Conservation (phyloP, 345 rosid genomes). For the Euphorbia peplus region DNA sequence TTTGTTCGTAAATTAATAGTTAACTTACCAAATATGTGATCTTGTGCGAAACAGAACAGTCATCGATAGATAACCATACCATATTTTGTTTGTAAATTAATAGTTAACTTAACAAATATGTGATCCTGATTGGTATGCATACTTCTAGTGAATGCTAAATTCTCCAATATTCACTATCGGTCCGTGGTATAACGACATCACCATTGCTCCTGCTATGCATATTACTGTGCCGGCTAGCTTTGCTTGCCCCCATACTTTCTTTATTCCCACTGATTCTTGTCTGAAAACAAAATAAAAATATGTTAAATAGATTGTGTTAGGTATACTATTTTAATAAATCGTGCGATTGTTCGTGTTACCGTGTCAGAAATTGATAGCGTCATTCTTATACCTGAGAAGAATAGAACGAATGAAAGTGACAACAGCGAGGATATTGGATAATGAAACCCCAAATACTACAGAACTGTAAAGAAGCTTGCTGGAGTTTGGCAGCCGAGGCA, state of each 20-base stretch:
- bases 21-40: no score
- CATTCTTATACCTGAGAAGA: conserved; percentile 54
- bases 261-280: conserved; percentile 67
- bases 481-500: conserved; percentile 55
- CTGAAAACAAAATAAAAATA: conserved; percentile 30
- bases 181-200: conserved; percentile 87
- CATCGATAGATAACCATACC: no score
- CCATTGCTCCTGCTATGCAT: conserved; percentile 91
- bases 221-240: conserved; percentile 68
- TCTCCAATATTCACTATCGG: conserved; percentile 45
- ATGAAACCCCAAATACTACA: no score
- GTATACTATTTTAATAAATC: no score
- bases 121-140: conserved; percentile 42
- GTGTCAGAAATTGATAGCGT: no score
- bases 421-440: conserved; percentile 73
- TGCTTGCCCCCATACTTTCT: conserved; percentile 62
- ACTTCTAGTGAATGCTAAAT: conserved; percentile 73
- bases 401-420: conserved; percentile 74
- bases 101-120: no score
- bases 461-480: no score
- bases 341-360: no score
- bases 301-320: no score
- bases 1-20: no score
- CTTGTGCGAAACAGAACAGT: no score
- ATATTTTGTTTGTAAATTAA: no score